These are phyloP conservation scores for Botrytis sinoallii DNA, from an alignment of 2,329 filamentous ascomycete species.

Conservation along the genomic window DNA sequence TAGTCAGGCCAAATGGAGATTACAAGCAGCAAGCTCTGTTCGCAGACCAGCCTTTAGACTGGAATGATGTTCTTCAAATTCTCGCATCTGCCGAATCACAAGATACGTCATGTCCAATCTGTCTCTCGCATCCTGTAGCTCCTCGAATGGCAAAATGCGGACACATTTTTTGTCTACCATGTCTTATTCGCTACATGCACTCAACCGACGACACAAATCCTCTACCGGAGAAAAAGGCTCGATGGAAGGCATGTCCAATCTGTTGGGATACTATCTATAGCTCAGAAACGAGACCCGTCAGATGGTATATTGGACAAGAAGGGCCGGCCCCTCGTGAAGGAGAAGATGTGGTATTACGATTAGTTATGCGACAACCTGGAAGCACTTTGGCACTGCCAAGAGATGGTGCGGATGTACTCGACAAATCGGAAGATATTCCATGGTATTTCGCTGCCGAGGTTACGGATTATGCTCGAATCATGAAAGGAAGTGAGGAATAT, in stretches of 20 bases:
- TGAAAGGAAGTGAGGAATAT: conserved; percentile 90
- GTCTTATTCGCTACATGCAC: conserved; percentile 93
- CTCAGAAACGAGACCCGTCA: conserved; percentile 83
- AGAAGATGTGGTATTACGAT: conserved; percentile 81
- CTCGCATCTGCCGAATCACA: conserved; percentile 89
- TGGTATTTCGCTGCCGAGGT: conserved; percentile 96
- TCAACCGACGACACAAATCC: conserved; percentile 66
- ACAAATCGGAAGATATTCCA: conserved; percentile 72
- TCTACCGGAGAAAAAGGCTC: conserved; percentile 62
- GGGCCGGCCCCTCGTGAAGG: conserved; percentile 75
- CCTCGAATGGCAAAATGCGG: conserved; percentile 96
- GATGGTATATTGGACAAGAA: conserved; percentile 90
- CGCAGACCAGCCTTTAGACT: conserved; percentile 85
- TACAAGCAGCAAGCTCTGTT: conserved; percentile 80
- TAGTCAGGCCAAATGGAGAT: conserved; percentile 77
- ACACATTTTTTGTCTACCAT: conserved; percentile 94
- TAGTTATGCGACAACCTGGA: conserved; percentile 76
- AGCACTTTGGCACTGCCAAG: conserved; percentile 85
- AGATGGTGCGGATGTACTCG: conserved; percentile 69
- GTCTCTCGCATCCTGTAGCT: conserved; percentile 85
- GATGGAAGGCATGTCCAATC: conserved; percentile 94
- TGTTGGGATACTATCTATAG: conserved; percentile 92
- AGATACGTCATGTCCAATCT: conserved; percentile 86
- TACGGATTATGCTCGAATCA: conserved; percentile 88
- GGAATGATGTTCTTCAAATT: conserved; percentile 86